A percentile compares a stretch with the other conserved stretches of the same genome.
These are phyloP conservation scores for Citeromyces nyonsensis DNA, from an alignment of 805 yeast species.

Conservation along the genomic window DNA sequence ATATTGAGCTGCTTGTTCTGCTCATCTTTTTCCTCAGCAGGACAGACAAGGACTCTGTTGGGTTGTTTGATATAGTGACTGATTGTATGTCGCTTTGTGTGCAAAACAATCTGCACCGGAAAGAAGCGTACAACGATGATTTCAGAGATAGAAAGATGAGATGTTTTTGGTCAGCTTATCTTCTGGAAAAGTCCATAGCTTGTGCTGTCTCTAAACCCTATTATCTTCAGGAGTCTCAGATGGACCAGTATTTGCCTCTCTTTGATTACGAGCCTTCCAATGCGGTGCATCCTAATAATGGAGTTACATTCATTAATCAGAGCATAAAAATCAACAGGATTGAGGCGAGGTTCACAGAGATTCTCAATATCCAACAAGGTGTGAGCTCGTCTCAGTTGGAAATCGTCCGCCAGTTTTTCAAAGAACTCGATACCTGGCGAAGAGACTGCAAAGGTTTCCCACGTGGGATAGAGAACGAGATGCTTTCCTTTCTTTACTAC, in stretches of 20 bases:
- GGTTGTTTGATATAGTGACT: conserved; percentile 32
- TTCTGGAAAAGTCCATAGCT: conserved; percentile 46
- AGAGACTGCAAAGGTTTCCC: conserved; percentile 29
- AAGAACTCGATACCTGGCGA: conserved; percentile 43
- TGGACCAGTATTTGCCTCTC: conserved; percentile 30
- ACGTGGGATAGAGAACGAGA: conserved; percentile 39
- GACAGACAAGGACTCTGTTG: conserved; percentile 44
- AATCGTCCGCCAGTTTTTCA: conserved; percentile 32
- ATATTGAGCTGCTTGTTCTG: conserved; percentile 34
- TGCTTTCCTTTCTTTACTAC: conserved; percentile 41
- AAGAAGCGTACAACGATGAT: conserved; percentile 15
- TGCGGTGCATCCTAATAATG: conserved; percentile 16
- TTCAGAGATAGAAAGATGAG: conserved; percentile 25
- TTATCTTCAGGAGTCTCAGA: conserved; percentile 31
- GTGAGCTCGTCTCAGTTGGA: conserved; percentile 21
- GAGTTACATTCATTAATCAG: conserved; percentile 35
- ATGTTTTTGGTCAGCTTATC: conserved; percentile 49
- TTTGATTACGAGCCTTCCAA: conserved; percentile 27
- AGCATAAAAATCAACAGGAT: conserved; percentile 39
- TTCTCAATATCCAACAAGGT: conserved; percentile 11
- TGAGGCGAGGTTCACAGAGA: conserved; percentile 44
- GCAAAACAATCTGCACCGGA: conserved; percentile 18
- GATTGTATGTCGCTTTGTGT: conserved; percentile 34
- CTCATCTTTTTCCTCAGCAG: conserved; percentile 40
- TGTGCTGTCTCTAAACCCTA: conserved; percentile 48